Base-by-base conservation (phyloP, 2,329 filamentous ascomycete species). In the Aureobasidium sp. region DNA sequence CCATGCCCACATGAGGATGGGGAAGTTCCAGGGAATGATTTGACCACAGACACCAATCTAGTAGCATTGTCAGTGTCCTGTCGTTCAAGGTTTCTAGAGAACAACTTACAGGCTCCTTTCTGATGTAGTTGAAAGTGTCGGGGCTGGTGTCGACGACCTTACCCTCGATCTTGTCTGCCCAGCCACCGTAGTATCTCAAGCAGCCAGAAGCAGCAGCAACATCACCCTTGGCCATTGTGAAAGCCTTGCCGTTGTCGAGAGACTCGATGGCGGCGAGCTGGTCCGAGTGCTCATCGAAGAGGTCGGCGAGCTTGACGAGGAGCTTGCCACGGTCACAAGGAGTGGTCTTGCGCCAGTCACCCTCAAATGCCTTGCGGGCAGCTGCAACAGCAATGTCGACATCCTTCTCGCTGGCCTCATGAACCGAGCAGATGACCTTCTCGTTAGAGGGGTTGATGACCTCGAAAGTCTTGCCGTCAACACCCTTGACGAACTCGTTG, bases 1-100 rank as follows among this genome's bases (percentile, higher is more conserved):
- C 90, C 90, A 95, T 59, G 83, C 73, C 82, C 82, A 83, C 88
- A 92, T 92, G 72, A 89, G 83, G 49, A 93, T 79, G 8, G 89
- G 89, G 79, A 91, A 93, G 81, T 93, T 93, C 89, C 89, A 92
- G 65, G 90, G 90, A 70, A 94, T 93, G 72, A 93, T 92, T 76
- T 94, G 90, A 71, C 87, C 91, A 75, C 90, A 91, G 64, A 91
- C 88, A 75, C 88, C 88, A 66, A 89, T 79, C 81, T 83, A 55
- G 6, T 15, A 8, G 14, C n/a, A 66, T 29, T 37, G 42, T 11
- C 7, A 48, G n/a, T 8, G 7, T 58, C n/a, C 2, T 12, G 12
- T 6, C 8, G 17, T 37, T 15, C 45, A 3, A 5, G 8, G 59
- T n/a, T 0, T 7, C 8, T 25, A 8, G 27, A 7, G 8, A 14